Evolutionary conservation across 768 basidiomycete species (phyloP), one percentile per base, ranked within the genome.

Genomic region (Macrolepiota albuminosa): DNA sequence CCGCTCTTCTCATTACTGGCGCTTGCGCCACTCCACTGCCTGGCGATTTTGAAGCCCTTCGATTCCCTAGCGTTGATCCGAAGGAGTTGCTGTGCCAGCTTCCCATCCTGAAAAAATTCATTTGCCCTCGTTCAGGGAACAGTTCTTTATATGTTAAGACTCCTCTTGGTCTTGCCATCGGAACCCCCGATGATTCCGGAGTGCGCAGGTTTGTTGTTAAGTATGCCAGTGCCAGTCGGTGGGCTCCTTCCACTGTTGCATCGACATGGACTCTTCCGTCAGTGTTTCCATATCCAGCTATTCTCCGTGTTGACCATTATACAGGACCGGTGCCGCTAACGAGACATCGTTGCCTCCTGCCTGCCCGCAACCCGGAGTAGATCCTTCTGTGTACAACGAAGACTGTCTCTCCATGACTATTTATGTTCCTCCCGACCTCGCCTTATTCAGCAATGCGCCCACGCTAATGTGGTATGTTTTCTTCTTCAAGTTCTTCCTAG

Each of bases 391-490:
- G 5, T 81, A 74, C 72, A 79, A 77, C 1, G 93, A 95, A 71
- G 90, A 95, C 69, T 96, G 93, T 69, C 77, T 96, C 49, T 92
- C 85, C 24, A 84, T 92, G 77, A 74, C 89, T 29, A 75, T 89
- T 34, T 93, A 91, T 68, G 83, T 86, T 2, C 90, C 89, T 6
- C 71, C 75, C 7, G 68, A 75, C 1, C 75, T 72, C 45, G 61
- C 64, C 54, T 7, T 64, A 63, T 68, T 60, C 49, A 79, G 67
- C 71, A 64, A 64, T 47, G 77, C 73, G 0, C 81, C 87, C 3
- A 82, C 82, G 21, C 67, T 92, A 58, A 69, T 87, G 62, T 87
- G 89, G 88, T 86, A 68, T 33, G 80, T 73, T 3, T 37, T 33
- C 8, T 56, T 34, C 53, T 45, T 18, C 16, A 2, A 34, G 18